Evolutionary conservation across 805 yeast species (phyloP).

Genomic region (Ogataea saltuana): DNA sequence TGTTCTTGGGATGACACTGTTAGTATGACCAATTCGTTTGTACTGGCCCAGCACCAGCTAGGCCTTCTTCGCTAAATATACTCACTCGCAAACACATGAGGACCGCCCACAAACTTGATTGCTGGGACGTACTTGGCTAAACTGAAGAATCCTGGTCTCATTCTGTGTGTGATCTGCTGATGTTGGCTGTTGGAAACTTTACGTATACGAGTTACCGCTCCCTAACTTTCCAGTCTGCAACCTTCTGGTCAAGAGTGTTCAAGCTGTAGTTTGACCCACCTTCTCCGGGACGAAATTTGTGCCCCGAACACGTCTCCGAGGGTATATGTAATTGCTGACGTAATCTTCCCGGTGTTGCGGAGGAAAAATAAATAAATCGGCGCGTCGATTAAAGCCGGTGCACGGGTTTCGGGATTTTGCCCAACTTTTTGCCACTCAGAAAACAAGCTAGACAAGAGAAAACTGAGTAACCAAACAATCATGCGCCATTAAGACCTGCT

Average conservation of each 20-base stretch:
- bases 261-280: conserved; percentile 1
- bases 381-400: conserved; percentile 1
- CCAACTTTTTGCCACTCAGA: conserved; percentile 11
- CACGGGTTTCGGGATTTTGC: background rate
- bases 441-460: background rate
- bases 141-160: conserved; percentile 34
- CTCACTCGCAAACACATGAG: conserved; percentile 56
- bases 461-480: no score
- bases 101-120: conserved; percentile 87
- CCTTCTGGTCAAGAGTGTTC: background rate
- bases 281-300: conserved; percentile 3
- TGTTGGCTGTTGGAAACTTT: no score
- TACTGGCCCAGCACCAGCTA: no score
- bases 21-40: background rate
- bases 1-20: conserved; percentile 18
- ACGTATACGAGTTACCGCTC: no score
- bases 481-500: no score
- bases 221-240: no score
- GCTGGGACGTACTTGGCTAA: conserved; percentile 57
- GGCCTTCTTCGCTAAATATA: no score
- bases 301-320: conserved; percentile 10
- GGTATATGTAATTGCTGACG: background rate
- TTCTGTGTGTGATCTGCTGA: no score
- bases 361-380: no score
- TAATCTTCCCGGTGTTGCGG: no score